Evolutionary conservation across 108 stramenopile genomes (phyloP).

Genomic region (Nitzschia sp.): DNA sequence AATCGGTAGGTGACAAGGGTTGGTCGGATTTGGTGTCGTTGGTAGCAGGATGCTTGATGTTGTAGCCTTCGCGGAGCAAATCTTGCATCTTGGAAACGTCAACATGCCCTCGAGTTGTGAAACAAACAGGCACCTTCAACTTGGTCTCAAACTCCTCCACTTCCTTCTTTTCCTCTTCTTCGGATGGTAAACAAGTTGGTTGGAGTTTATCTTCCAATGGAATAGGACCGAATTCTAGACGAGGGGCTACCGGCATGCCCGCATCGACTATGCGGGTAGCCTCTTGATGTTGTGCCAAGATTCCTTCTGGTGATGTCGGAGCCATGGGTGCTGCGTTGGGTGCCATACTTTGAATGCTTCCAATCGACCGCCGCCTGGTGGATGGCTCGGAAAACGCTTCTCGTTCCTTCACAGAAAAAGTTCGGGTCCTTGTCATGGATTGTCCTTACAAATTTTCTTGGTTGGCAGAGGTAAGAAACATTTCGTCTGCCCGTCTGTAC

Average conservation of each 20-base stretch:
- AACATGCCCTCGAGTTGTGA: constrained; percentile 62
- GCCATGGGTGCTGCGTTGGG: constrained; percentile 42
- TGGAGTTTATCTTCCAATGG: constrained; percentile 51
- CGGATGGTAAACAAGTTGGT: constrained; percentile 43
- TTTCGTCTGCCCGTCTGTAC: no score
- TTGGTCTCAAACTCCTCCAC: constrained; percentile 3
- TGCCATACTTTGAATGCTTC: background rate
- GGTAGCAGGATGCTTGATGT: constrained; percentile 19
- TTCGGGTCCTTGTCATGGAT: no score
- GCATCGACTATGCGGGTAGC: constrained; percentile 48
- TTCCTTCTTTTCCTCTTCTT: constrained; percentile 26
- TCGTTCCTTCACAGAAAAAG: no score
- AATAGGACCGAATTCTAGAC: constrained; percentile 59
- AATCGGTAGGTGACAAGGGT: constrained; percentile 43
- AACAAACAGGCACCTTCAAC: constrained; percentile 43
- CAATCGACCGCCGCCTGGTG: no score
- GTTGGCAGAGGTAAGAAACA: no score
- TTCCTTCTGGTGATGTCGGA: constrained; percentile 69
- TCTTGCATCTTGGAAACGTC: constrained; percentile 61
- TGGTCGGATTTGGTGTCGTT: constrained; percentile 8
- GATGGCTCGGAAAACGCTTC: no score
- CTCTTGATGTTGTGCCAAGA: constrained; percentile 67
- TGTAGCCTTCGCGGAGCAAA: constrained; percentile 66
- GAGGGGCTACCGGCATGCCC: constrained; percentile 47
- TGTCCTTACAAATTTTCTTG: no score